Evolutionary conservation across 73 alveolate genomes (phyloP).

Genomic region (Paramecium caudatum): DNA sequence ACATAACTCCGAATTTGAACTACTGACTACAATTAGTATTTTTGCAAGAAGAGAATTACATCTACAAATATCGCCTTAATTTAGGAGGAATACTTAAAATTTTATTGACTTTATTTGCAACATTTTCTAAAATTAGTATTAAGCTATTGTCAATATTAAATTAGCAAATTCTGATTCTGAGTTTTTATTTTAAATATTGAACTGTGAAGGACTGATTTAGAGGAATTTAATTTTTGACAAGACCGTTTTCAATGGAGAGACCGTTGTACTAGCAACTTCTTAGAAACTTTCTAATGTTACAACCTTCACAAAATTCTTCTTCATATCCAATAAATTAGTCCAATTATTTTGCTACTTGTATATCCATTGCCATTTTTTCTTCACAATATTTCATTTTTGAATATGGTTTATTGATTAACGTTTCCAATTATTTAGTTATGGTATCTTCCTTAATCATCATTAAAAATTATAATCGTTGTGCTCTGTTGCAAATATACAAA

Average conservation of each 20-base stretch:
- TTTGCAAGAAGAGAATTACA: neutral
- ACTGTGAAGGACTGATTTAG: neutral
- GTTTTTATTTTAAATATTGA: neutral
- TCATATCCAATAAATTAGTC: neutral
- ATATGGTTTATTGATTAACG: constrained; percentile 20
- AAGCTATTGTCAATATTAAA: constrained; percentile 19
- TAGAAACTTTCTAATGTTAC: neutral
- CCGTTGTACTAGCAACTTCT: neutral
- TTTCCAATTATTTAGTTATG: neutral
- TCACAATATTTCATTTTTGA: neutral
- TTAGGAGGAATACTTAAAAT: neutral
- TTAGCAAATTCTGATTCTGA: constrained; percentile 14
- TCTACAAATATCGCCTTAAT: neutral
- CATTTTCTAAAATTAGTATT: constrained; percentile 16
- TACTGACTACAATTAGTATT: neutral
- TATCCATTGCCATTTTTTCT: neutral
- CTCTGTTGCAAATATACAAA: neutral
- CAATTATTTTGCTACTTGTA: neutral
- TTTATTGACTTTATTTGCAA: neutral
- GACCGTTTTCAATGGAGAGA: neutral
- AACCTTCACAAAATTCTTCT: neutral
- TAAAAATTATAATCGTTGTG: constrained; percentile 21
- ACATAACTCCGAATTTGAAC: constrained; percentile 36
- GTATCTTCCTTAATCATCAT: constrained; percentile 27
- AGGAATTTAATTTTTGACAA: neutral